phyloP scores from a whole-genome alignment of 1,139 yeast species.

The Arxiozyma slooffiae region DNA sequence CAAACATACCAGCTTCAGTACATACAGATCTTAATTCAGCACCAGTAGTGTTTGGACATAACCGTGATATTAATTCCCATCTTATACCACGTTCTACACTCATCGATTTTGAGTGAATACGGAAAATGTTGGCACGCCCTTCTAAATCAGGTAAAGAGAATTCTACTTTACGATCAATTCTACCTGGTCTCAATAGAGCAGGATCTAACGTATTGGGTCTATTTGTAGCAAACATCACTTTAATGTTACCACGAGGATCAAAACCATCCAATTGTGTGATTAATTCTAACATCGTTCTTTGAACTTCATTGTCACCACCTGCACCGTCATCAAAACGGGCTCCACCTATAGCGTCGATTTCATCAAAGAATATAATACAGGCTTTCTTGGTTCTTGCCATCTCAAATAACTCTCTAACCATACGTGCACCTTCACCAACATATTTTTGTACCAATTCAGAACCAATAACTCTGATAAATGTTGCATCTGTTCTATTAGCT shows the following conservation, averaged over 20 bases:
- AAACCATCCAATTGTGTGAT: conserved; percentile 96
- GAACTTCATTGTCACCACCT: conserved; percentile 98
- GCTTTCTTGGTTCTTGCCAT: conserved; percentile 98
- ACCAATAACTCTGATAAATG: conserved; percentile 94
- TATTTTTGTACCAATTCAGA: conserved; percentile 95
- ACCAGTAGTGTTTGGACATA: conserved; percentile 97
- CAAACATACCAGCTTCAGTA: conserved; percentile 99
- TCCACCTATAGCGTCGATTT: conserved; percentile 97
- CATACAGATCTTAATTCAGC: conserved; percentile 95
- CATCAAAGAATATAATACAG: conserved; percentile 86
- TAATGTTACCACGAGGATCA: conserved; percentile 96
- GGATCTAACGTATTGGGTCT: conserved; percentile 97
- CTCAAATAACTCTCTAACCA: conserved; percentile 96
- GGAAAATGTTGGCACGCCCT: conserved; percentile 93
- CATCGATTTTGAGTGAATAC: conserved; percentile 96
- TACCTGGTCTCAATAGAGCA: conserved; percentile 93
- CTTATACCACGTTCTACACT: conserved; percentile 93
- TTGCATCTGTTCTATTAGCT: conserved; percentile 97
- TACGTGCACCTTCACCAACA: conserved; percentile 98
- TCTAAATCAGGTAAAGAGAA: conserved; percentile 92
- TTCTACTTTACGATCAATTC: conserved; percentile 96
- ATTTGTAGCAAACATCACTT: conserved; percentile 98
- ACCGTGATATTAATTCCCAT: conserved; percentile 94
- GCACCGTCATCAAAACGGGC: conserved; percentile 99
- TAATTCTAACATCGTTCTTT: conserved; percentile 95